Evolutionary conservation across 768 basidiomycete species (phyloP), one percentile per base, ranked within the genome.

Genomic region (Cubamyces lactineus): DNA sequence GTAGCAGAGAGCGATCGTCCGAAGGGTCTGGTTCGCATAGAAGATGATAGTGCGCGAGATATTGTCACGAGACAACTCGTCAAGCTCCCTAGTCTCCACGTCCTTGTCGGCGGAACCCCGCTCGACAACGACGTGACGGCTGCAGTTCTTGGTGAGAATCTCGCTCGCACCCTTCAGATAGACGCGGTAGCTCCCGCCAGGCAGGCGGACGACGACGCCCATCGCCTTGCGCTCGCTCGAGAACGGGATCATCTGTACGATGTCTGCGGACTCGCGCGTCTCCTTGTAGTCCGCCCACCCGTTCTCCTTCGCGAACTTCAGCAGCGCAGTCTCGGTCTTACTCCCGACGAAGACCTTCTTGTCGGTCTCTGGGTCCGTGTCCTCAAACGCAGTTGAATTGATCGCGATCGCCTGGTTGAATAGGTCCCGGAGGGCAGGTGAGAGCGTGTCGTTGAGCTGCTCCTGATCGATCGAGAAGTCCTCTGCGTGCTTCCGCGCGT

Each of bases 381-480:
- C 93, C 76, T 96, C 90, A 74, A 98, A 98, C 12, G 96, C 96
- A 7, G 96, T 97, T 2, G 94, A 94, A 76, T 98, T 98, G 73
- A 96, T 77, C 17, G 92, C 86, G 66, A 98, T 91, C 3, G 93
- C 85, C 43, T 88, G 86, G 71, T 96, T 96, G 73, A 97, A 82
- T 0, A 96, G 77, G 2, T 79, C 78, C 53, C 77, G 79, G 12
- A 94, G 78, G 28, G 84, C 77, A 0, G 83, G 82, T 0, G 86
- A 79, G 34, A 96, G 79, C 34, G 85, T 78, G 1, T 74, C 70
- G 70, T 88, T 89, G 54, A 99, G 80, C 53, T 88, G 77, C 12
- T 77, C 72, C 72, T 89, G 85, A 69, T 98, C 96, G 68, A 98
- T 79, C 19, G 94, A 90, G 71, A 98, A 97, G 74, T 98, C 97